Conservation (phyloP, 129 eudicot species). For the Calendula officinalis region DNA sequence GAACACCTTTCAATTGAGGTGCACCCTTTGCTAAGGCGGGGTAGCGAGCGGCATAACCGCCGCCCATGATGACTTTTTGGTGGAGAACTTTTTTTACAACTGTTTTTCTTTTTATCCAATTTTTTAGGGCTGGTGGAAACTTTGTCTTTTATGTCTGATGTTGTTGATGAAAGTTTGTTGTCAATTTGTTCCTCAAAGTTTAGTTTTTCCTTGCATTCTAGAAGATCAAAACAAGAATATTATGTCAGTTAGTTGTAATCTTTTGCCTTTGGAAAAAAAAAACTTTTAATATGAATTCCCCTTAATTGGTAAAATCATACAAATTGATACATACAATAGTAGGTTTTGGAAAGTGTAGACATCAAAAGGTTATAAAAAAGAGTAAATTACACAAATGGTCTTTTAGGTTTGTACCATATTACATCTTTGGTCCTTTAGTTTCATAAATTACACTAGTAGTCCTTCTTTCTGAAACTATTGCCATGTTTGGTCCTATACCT, state of each 20-base stretch:
- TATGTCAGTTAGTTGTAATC: neutral
- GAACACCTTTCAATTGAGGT: slow-evolving; percentile 65
- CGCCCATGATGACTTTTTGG: slow-evolving; percentile 43
- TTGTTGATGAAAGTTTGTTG: slow-evolving; percentile 36
- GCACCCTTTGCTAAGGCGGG: slow-evolving; percentile 58
- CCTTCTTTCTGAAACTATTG: no score
- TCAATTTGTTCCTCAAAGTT: slow-evolving; percentile 37
- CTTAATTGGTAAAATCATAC: no score
- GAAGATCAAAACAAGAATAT: slow-evolving; percentile 17
- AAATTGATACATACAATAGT: no score
- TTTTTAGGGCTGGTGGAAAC: slow-evolving; percentile 29
- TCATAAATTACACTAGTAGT: no score
- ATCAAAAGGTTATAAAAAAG: no score
- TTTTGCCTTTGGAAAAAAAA: no score
- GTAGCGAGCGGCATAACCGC: slow-evolving; percentile 52
- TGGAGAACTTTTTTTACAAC: slow-evolving; percentile 32
- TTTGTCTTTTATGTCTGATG: slow-evolving; percentile 27
- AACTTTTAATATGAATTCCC: no score
- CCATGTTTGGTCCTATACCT: no score
- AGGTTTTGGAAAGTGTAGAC: no score
- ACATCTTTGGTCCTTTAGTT: no score
- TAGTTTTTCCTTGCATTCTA: slow-evolving; percentile 64
- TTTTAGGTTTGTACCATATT: no score
- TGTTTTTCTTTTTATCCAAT: slow-evolving; percentile 40
- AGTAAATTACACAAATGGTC: no score